These are phyloP conservation scores for Silene latifolia DNA, from an alignment of 148 eudicot species.

Conservation along the genomic window DNA sequence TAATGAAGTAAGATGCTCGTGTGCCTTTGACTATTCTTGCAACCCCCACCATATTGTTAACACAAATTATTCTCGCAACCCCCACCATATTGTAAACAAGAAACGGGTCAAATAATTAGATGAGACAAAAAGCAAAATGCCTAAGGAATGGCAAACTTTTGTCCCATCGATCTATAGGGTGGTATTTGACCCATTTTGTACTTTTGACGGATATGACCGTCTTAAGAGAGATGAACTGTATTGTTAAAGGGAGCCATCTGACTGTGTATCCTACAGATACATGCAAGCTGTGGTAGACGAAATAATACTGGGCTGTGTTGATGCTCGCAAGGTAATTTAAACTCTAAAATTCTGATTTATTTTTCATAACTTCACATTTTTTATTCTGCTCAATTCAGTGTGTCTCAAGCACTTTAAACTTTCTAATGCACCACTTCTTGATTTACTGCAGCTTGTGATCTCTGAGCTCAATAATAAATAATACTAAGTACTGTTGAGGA, in stretches of 20 bases:
- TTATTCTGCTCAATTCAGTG: constrained; percentile 3
- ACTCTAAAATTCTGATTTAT: neutral
- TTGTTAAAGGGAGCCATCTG: constrained; percentile 1
- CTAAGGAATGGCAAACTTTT: too few relatives aligned
- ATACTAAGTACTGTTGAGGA: neutral
- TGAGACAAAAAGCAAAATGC: too few relatives aligned
- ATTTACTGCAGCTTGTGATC: neutral
- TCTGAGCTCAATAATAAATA: neutral
- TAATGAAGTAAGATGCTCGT: neutral
- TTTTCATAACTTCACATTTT: neutral
- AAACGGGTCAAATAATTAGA: too few relatives aligned
- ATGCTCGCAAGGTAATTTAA: constrained; percentile 62
- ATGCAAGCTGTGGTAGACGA: constrained; percentile 97
- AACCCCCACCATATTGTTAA: neutral
- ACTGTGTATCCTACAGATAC: constrained; percentile 43
- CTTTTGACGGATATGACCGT: too few relatives aligned
- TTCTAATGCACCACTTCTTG: neutral
- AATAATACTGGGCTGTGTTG: constrained; percentile 51
- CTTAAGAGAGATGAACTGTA: neutral
- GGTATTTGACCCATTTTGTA: too few relatives aligned
- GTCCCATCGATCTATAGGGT: too few relatives aligned
- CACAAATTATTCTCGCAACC: neutral
- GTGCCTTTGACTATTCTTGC: neutral
- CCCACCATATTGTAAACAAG: neutral
- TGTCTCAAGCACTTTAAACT: neutral